Base-by-base conservation (phyloP, 148 eudicot species). In the Rhododendron mucronatum region DNA sequence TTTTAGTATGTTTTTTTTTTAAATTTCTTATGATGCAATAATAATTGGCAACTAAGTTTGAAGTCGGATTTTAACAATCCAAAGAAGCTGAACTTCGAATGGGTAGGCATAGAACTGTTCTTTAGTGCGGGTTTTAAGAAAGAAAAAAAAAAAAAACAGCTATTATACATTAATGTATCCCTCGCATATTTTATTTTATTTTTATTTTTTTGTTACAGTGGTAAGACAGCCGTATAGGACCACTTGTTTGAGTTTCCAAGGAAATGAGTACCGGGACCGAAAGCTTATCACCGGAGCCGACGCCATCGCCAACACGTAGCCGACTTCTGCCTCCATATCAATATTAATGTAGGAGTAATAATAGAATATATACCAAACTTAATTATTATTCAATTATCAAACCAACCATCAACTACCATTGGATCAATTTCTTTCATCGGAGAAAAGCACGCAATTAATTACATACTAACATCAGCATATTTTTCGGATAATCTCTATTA, bases 221-320 rank as follows among this genome's bases (percentile, higher is more conserved):
- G 11, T 63, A 63, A 63, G 69, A 63, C 69, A 23, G 69, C 75
- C 35, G 35, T 69, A 1, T 69, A 28, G 35, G 35, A 67, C 74
- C 74, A 67, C 74, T 67, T 71, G 39, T 71, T 30, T 30, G 39
- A 71, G 13, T 30, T 30, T 30, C 33, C 37, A 71, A 14, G 39
- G 20, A 71, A 71, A 71, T 30, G 30, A n/a, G n/a, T 47, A 47
- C 11, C 11, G 14, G 20, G 7, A 30, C 76, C 76, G 76, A 71
- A 71, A 71, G 76, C 35, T 74, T 73, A 80, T 82, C 11, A 53
- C 84, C 85, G 88, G 61, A 82, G 85, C 88, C 82, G 69, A 55
- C 75, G 84, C 84, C 39, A 16, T 21, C 53, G 88, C 74, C 88
- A 76, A 57, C 85, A 82, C 33, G 50, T 7, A 75, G 74, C 87